Conservation (phyloP, 345 rosid species). For the Eucalyptus urophylla region DNA sequence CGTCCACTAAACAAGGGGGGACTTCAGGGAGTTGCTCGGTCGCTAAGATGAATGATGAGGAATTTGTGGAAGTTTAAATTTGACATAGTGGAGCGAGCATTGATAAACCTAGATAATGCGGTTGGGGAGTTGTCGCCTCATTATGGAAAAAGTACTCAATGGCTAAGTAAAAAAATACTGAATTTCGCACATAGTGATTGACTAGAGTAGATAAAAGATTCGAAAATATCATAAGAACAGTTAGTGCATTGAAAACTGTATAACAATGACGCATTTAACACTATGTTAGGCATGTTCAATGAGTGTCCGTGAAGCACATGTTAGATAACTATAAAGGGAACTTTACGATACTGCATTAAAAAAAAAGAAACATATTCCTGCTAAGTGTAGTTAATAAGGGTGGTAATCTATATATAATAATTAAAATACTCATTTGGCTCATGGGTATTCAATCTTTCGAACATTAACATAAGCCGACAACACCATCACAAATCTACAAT, state of each 20-base stretch:
- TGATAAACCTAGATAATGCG: not conserved
- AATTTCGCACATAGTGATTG: not conserved
- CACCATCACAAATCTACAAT: not conserved
- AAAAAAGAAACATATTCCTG: accelerated
- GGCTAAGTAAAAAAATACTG: not conserved
- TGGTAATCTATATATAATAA: not conserved
- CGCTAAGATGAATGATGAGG: accelerated
- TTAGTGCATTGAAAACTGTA: not conserved
- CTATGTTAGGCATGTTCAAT: not conserved
- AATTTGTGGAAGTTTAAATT: not conserved
- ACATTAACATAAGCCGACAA: not conserved
- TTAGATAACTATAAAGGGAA: not conserved
- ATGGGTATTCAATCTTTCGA: not conserved
- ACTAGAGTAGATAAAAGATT: not conserved
- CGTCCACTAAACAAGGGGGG: not conserved
- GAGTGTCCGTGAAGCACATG: not conserved
- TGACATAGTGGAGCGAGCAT: not conserved
- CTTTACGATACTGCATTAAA: not conserved
- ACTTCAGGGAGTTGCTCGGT: not conserved
- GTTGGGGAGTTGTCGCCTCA: not conserved
- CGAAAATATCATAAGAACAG: not conserved
- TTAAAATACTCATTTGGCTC: not conserved
- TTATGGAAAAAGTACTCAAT: not conserved
- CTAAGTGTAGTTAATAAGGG: not conserved
- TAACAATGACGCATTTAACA: accelerated